phyloP scores from a whole-genome alignment of 108 stramenopile species.

The Nitzschia sp. region DNA sequence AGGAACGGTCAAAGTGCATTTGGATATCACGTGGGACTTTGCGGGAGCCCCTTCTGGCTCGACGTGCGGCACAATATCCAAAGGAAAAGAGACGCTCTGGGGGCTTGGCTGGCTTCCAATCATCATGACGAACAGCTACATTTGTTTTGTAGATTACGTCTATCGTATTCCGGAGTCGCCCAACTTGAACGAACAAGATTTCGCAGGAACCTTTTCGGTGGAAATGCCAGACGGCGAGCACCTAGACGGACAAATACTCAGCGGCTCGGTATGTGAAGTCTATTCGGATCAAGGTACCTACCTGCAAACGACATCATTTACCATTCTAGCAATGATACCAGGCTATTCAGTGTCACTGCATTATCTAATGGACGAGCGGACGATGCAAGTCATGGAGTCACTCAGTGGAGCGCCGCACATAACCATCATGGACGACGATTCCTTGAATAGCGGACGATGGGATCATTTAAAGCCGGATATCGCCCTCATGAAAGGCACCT shows the following conservation, averaged over 20 bases:
- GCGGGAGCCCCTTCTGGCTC: not conserved
- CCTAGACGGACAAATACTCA: not conserved
- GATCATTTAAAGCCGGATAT: not conserved
- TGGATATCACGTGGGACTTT: constrained; percentile 19
- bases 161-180: constrained; percentile 2
- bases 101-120: constrained; percentile 19
- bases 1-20: not conserved
- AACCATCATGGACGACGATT: constrained; percentile 3
- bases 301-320: constrained; percentile 1
- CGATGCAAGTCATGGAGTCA: not conserved
- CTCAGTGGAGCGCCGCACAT: not conserved
- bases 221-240: not conserved
- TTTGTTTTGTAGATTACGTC: constrained; percentile 5
- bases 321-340: constrained; percentile 5
- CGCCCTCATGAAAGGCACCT: no score
- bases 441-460: constrained; percentile 2
- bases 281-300: not conserved
- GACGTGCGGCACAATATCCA: not conserved
- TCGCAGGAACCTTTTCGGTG: not conserved
- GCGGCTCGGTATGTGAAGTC: constrained; percentile 4
- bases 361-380: constrained; percentile 9
- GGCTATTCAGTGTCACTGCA: constrained; percentile 8
- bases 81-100: not conserved
- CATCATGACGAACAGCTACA: not conserved
- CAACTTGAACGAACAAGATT: not conserved